A percentile compares a stretch with the other conserved stretches of the same genome.
These are phyloP conservation scores for Magnolia sinica DNA, from an alignment of 164 flowering plant species.

Conservation along the genomic window DNA sequence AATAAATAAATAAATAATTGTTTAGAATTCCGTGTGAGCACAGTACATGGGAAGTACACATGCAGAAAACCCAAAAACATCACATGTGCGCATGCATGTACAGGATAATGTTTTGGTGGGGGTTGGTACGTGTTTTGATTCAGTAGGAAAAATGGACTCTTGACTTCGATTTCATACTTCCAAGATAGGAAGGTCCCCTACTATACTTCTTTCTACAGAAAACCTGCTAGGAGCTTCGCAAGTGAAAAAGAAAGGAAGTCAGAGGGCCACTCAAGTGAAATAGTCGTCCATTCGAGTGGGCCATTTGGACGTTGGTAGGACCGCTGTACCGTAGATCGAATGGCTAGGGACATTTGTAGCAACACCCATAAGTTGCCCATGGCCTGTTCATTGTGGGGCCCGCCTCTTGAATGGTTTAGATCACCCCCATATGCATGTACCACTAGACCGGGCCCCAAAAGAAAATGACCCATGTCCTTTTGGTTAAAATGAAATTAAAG, in stretches of 20 bases:
- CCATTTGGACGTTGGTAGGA: no score
- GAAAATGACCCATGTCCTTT: no score
- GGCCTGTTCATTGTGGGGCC: no score
- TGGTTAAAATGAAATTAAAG: not conserved
- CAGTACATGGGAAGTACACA: no score
- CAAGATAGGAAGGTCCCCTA: not conserved
- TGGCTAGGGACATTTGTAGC: not conserved
- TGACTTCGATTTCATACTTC: not conserved
- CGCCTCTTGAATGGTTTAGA: no score
- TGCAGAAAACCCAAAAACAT: no score
- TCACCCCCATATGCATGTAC: no score
- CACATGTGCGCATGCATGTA: not conserved
- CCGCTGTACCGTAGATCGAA: slow-evolving; percentile 11
- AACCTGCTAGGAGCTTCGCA: not conserved
- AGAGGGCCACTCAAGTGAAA: not conserved
- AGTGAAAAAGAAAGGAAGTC: not conserved
- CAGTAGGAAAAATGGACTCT: not conserved
- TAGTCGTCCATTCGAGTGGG: not conserved
- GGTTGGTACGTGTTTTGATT: not conserved
- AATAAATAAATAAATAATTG: no score
- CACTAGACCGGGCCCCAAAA: no score
- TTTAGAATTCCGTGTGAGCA: no score
- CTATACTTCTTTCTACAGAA: not conserved
- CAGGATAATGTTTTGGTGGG: not conserved
- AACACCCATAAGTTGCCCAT: no score